phyloP scores from a whole-genome alignment of 257 asterid genomes.

The Solanum neorickii region DNA sequence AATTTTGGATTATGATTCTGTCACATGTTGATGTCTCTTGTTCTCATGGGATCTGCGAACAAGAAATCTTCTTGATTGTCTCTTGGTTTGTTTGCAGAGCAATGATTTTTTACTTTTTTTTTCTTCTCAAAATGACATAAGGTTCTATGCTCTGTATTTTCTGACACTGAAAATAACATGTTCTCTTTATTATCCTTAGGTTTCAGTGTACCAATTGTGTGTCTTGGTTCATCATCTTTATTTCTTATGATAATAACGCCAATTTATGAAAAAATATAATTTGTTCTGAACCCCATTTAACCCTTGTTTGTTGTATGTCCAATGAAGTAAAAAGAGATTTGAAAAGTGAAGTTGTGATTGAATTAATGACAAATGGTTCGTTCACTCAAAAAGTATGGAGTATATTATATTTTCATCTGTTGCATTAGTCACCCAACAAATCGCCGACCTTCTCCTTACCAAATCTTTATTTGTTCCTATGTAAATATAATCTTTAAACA shows the following conservation, averaged over 20 bases:
- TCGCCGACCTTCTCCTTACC: conserved; percentile 16
- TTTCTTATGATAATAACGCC: not conserved
- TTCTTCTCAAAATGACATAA: not conserved
- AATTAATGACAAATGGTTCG: not conserved
- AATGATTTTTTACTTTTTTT: not conserved
- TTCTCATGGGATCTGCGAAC: not conserved
- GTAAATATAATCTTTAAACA: not conserved
- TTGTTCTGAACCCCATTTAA: not conserved
- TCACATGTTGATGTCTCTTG: conserved; percentile 32
- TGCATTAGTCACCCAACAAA: conserved; percentile 15
- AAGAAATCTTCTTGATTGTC: not conserved
- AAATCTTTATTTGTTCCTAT: not conserved
- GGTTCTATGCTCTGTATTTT: not conserved
- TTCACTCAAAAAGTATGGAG: not conserved
- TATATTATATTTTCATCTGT: not conserved
- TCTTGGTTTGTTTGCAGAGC: not conserved
- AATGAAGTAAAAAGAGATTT: not conserved
- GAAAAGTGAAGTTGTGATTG: not conserved
- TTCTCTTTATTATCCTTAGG: not conserved
- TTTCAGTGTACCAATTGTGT: not conserved
- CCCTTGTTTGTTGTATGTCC: not conserved
- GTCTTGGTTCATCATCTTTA: not conserved
- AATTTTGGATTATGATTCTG: not conserved
- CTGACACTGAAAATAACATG: not conserved
- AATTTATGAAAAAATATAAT: no score